Percentiles rank a stretch among this genome's conserved stretches.
phyloP scores from a whole-genome alignment of 306 rosid genomes.

The Benincasa hispida region DNA sequence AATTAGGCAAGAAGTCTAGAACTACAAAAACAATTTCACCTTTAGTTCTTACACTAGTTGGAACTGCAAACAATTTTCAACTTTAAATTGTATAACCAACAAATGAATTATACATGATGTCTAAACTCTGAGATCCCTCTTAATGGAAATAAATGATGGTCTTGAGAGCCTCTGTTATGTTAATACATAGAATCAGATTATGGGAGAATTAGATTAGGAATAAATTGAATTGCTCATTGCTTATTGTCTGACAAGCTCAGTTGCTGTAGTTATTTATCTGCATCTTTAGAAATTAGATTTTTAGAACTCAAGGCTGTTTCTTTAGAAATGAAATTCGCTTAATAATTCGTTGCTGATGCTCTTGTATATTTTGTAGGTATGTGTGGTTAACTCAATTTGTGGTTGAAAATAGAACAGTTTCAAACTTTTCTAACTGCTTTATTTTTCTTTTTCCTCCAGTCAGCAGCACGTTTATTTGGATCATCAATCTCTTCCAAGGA shows the following conservation, averaged over 20 bases:
- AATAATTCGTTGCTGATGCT: not conserved
- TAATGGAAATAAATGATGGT: not conserved
- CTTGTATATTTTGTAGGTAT: not conserved
- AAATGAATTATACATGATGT: not conserved
- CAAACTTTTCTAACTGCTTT: not conserved
- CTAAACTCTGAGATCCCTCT: not conserved
- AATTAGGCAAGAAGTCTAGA: no score
- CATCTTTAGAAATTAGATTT: not conserved
- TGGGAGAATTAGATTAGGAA: not conserved
- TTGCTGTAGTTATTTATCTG: not conserved
- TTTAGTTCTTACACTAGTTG: not conserved
- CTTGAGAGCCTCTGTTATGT: not conserved
- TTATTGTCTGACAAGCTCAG: not conserved
- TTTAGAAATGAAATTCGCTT: not conserved
- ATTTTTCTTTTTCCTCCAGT: conserved; percentile 31
- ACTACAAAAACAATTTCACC: no score
- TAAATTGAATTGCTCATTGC: not conserved
- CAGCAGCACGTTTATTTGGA: conserved; percentile 91
- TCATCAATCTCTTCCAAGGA: conserved; percentile 69
- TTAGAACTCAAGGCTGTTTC: no score
- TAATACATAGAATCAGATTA: not conserved
- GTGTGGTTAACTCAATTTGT: not conserved
- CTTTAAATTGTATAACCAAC: not conserved
- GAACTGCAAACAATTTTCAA: not conserved
- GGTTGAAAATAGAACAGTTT: not conserved